These are phyloP conservation scores for Calonectria pteridis DNA, from an alignment of 2,329 filamentous ascomycete genomes.

Conservation along the genomic window DNA sequence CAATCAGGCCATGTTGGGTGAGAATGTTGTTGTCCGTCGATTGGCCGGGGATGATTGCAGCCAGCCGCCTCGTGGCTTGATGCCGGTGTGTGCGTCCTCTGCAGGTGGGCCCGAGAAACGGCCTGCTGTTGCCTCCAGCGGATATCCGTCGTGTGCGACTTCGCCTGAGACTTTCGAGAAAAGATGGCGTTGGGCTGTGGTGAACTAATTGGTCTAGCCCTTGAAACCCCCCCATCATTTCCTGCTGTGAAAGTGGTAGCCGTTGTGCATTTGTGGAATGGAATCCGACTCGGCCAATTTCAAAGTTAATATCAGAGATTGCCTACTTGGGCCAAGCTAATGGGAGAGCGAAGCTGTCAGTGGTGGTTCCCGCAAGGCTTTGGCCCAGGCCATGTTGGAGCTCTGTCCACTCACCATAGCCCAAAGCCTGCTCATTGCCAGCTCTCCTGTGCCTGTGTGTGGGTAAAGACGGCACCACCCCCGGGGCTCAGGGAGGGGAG, in stretches of 20 bases:
- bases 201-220: background rate
- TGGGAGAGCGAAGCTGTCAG: constrained; percentile 24
- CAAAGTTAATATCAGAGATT: constrained; percentile 18
- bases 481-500: constrained; percentile 25
- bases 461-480: constrained; percentile 24
- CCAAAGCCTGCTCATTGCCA: background rate
- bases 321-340: constrained; percentile 27
- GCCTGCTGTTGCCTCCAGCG: background rate
- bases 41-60: constrained; percentile 13
- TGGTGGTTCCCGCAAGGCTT: constrained; percentile 23
- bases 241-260: background rate
- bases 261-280: constrained; percentile 1
- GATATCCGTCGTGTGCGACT: constrained; percentile 6
- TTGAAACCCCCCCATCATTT: background rate
- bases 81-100: constrained; percentile 5
- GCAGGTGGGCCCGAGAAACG: constrained; percentile 19
- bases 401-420: constrained; percentile 19
- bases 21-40: background rate
- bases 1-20: constrained; percentile 7
- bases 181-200: constrained; percentile 6
- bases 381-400: constrained; percentile 18
- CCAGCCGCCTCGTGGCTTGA: constrained; percentile 20
- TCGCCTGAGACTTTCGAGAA: background rate
- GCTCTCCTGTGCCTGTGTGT: constrained; percentile 22
- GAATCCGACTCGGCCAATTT: constrained; percentile 6